Percentiles rank a stretch among this genome's conserved stretches.
Evolutionary conservation across 2,329 filamentous ascomycete genomes (phyloP).

Genomic region (Scorias spongiosa): DNA sequence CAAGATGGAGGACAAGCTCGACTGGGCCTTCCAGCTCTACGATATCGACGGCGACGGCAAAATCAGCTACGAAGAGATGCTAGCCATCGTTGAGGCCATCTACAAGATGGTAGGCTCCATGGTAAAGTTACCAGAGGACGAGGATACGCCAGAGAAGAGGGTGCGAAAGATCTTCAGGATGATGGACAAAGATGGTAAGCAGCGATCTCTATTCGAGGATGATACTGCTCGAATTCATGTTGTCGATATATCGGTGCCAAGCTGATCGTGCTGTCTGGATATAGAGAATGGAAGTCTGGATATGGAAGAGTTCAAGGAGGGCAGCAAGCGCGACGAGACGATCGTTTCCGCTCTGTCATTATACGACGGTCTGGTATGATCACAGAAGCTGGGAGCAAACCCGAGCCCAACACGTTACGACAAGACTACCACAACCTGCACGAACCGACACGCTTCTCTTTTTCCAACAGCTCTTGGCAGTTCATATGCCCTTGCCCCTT

Average conservation of each 20-base stretch:
- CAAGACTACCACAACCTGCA: too few relatives aligned
- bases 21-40: slow-evolving; percentile 98
- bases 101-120: slow-evolving; percentile 99
- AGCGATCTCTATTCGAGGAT: too few relatives aligned
- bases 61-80: slow-evolving; percentile 98
- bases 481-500: too few relatives aligned
- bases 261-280: background rate
- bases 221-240: too few relatives aligned
- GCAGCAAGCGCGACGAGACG: slow-evolving; percentile 95
- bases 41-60: slow-evolving; percentile 98
- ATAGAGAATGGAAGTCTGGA: slow-evolving; percentile 84
- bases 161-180: slow-evolving; percentile 97
- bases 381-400: background rate
- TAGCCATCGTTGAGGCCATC: slow-evolving; percentile 95
- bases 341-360: slow-evolving; percentile 94
- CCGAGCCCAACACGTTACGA: too few relatives aligned
- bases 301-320: slow-evolving; percentile 97
- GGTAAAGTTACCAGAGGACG: slow-evolving; percentile 96
- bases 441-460: too few relatives aligned
- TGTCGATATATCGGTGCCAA: too few relatives aligned
- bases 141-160: slow-evolving; percentile 96
- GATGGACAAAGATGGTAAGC: slow-evolving; percentile 83
- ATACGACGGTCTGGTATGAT: slow-evolving; percentile 74
- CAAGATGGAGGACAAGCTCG: slow-evolving; percentile 98
- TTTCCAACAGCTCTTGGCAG: too few relatives aligned